These are phyloP conservation scores for Begonia masoniana DNA, from an alignment of 306 rosid species.

Conservation along the genomic window DNA sequence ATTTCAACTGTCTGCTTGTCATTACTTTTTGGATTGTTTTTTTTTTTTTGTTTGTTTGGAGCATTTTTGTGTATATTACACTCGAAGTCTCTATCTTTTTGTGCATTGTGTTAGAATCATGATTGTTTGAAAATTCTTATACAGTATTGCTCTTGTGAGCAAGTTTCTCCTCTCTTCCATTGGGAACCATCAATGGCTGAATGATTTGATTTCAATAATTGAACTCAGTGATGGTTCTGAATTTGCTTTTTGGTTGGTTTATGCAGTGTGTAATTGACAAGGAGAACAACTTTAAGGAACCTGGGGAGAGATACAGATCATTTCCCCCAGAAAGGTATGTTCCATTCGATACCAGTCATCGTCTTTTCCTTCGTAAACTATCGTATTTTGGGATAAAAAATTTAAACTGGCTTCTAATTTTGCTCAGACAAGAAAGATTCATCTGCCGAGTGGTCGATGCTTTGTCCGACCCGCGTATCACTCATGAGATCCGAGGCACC, in stretches of 20 bases:
- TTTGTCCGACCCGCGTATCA: conserved; percentile 61
- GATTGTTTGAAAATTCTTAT: not conserved
- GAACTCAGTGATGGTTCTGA: too few species aligned
- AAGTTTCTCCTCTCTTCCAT: not conserved
- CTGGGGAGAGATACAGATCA: conserved; percentile 87
- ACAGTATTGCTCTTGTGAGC: not conserved
- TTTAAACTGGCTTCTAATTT: not conserved
- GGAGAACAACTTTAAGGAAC: conserved; percentile 83
- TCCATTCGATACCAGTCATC: not conserved
- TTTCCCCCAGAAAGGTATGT: conserved; percentile 72
- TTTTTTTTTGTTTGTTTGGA: too few species aligned
- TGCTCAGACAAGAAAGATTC: conserved; percentile 73
- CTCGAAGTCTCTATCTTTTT: not conserved
- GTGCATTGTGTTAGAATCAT: not conserved
- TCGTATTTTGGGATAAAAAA: not conserved
- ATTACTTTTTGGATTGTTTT: too few species aligned
- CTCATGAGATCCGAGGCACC: conserved; percentile 81
- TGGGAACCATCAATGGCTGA: not conserved
- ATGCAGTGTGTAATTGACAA: conserved; percentile 49
- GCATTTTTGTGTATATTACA: too few species aligned
- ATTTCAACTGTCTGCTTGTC: too few species aligned
- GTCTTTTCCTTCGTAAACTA: not conserved
- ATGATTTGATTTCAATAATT: not conserved
- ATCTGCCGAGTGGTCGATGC: conserved; percentile 56
- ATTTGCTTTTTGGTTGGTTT: not conserved